Evolutionary conservation across 352 stramenopile genomes (phyloP).

Genomic region (Phytopythium cucurbitacearum): DNA sequence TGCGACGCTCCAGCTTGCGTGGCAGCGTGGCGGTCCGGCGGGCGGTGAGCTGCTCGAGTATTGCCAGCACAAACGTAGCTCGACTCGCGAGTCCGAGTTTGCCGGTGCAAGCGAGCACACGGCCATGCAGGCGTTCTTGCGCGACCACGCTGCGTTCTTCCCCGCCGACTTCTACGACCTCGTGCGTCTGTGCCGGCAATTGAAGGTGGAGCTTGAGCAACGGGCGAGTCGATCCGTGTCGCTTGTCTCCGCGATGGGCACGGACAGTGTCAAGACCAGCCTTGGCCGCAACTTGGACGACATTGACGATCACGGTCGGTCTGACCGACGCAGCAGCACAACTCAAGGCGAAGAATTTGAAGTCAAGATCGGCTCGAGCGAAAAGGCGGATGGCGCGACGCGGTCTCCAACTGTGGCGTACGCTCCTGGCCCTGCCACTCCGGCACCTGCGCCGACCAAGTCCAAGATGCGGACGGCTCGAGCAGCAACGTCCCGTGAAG

Average conservation of each 20-base stretch:
- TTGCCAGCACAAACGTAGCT: conserved; percentile 66
- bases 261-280: neutral
- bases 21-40: conserved; percentile 18
- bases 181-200: conserved; percentile 51
- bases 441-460: conserved; percentile 5
- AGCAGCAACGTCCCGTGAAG: conserved; percentile 2
- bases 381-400: conserved; percentile 5
- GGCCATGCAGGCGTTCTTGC: conserved; percentile 45
- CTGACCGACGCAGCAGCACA: conserved; percentile 5
- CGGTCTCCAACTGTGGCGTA: conserved; percentile 1
- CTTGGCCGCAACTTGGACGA: no score
- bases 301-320: neutral
- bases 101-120: conserved; percentile 47
- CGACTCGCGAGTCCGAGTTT: conserved; percentile 48
- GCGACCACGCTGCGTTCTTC: conserved; percentile 63
- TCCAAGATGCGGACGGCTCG: conserved; percentile 15
- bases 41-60: conserved; percentile 43
- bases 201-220: conserved; percentile 42
- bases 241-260: conserved; percentile 28
- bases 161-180: conserved; percentile 79
- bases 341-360: neutral
- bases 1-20: conserved; percentile 65
- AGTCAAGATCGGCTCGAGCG: conserved; percentile 3
- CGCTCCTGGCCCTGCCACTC: neutral
- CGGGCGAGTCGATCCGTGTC: conserved; percentile 24